Base-by-base conservation (phyloP, 768 basidiomycete genomes). In the Boletus coccyginus region DNA sequence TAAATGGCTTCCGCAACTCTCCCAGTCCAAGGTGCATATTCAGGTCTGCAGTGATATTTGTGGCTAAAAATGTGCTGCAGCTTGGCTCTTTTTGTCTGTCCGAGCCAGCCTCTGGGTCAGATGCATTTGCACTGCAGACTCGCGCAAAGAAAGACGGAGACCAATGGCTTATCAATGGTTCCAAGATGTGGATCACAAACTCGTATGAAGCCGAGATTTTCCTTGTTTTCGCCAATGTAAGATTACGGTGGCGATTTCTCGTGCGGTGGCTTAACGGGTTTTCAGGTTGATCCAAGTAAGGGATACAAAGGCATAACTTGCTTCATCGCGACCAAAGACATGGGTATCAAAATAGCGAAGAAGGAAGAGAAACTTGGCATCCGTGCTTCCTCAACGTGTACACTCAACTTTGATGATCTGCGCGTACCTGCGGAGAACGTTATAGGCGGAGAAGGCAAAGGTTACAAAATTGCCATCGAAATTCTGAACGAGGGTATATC, bases 301-400 rank as follows among this genome's bases (percentile, higher is more conserved):
- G 95, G 97, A 0, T 98, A 99, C 83, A 99, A 98, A 73, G 97
- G 97, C 21, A 99, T 99, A 71, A 96, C 97, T 6, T 98, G 96
- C 73, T 99, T 99, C 74, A 77, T 96, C 46, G 91, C 93, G 29
- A 94, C 93, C 44, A 96, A 92, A 73, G 94, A 96, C 57, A 94
- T 95, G 92, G 97, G 96, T 12, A 80, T 99, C 58, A 78, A 98
- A 71, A 93, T 98, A 56, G 95, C 95, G 17, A 99, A 99, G 81
- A 98, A 98, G 77, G 97, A 99, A 72, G 87, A 97, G 74, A 99
- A 99, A 74, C 84, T 98, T 45, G 97, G 97, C 48, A 98, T 99
- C 69, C 82, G 92, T 55, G 94, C 97, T 0, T 94, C 92, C 7
- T 97, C 94, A 33, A 99, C 97, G 1, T 99, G 96, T 68, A 84